phyloP scores from a whole-genome alignment of 768 basidiomycete species.

The Neoboletus magnificus region DNA sequence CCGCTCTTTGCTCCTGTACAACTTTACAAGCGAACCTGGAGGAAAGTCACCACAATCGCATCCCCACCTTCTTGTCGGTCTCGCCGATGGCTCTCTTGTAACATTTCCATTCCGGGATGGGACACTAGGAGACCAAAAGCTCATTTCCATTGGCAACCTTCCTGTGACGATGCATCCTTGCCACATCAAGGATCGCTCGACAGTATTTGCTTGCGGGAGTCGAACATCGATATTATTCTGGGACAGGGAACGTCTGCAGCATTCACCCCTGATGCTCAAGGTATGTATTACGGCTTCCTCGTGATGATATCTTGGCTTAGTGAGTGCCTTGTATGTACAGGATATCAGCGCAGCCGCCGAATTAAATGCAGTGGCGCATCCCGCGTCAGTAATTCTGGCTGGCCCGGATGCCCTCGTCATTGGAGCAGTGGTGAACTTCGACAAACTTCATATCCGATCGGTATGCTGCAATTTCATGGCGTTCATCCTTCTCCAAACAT shows the following conservation, averaged over 20 bases:
- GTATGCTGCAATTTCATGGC: conserved; percentile 37
- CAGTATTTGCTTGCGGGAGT: conserved; percentile 71
- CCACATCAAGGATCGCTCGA: conserved; percentile 46
- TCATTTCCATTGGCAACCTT: conserved; percentile 59
- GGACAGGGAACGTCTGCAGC: conserved; percentile 59
- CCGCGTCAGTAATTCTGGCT: conserved; percentile 57
- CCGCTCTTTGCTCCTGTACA: conserved; percentile 48
- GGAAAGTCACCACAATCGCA: conserved; percentile 37
- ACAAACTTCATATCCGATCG: conserved; percentile 79
- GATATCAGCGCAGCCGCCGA: conserved; percentile 52
- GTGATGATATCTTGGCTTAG: neutral
- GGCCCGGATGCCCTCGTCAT: conserved; percentile 54
- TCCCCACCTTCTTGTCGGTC: conserved; percentile 66
- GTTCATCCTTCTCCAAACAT: neutral
- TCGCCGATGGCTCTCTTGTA: conserved; percentile 71
- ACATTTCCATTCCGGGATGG: conserved; percentile 47
- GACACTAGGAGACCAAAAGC: conserved; percentile 47
- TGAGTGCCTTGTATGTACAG: conserved; percentile 22
- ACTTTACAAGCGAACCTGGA: conserved; percentile 48
- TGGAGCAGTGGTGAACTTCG: conserved; percentile 62
- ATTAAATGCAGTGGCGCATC: conserved; percentile 48
- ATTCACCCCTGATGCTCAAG: conserved; percentile 73
- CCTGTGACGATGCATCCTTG: conserved; percentile 64
- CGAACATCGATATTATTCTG: conserved; percentile 66
- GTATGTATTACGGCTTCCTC: conserved; percentile 27